Conservation (phyloP, 2,329 filamentous ascomycete species). For the Colletotrichum plurivorum region DNA sequence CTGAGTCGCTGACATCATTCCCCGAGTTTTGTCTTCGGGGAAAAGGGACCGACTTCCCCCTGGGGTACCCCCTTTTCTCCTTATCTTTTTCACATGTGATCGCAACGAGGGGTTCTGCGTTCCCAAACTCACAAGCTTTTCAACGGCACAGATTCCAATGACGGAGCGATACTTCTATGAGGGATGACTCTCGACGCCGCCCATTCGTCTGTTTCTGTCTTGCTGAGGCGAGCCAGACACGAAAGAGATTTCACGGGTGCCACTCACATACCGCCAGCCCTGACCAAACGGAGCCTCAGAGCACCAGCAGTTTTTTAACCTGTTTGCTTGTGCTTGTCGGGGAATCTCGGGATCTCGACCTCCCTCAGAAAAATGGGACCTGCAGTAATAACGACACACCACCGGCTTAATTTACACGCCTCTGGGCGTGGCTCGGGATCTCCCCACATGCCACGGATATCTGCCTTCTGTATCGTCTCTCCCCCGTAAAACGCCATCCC, state of each 20-base stretch:
- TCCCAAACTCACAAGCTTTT: slow-evolving; percentile 18
- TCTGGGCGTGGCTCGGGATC: slow-evolving; percentile 29
- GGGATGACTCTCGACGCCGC: slow-evolving; percentile 17
- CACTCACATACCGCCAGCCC: slow-evolving; percentile 34
- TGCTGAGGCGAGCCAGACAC: slow-evolving; percentile 25
- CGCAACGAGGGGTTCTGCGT: slow-evolving; percentile 26
- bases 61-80: slow-evolving; percentile 24
- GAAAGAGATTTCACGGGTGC: slow-evolving; percentile 24
- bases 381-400: slow-evolving; percentile 23
- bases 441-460: slow-evolving; percentile 20
- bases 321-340: slow-evolving; percentile 38
- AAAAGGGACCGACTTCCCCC: slow-evolving; percentile 32
- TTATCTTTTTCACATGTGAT: slow-evolving; percentile 41
- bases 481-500: slow-evolving; percentile 29
- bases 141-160: slow-evolving; percentile 18
- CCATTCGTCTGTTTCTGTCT: slow-evolving; percentile 36
- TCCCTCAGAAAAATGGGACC: slow-evolving; percentile 34
- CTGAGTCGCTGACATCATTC: slow-evolving; percentile 35
- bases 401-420: slow-evolving; percentile 12
- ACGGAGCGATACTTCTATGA: slow-evolving; percentile 10
- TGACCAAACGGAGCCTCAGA: slow-evolving; percentile 27
- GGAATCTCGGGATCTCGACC: slow-evolving; percentile 36
- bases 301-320: slow-evolving; percentile 7
- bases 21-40: slow-evolving; percentile 24
- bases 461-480: slow-evolving; percentile 26